These are phyloP conservation scores for Hapsidospora chrysogenum DNA, from an alignment of 495 filamentous ascomycete species.

Conservation along the genomic window DNA sequence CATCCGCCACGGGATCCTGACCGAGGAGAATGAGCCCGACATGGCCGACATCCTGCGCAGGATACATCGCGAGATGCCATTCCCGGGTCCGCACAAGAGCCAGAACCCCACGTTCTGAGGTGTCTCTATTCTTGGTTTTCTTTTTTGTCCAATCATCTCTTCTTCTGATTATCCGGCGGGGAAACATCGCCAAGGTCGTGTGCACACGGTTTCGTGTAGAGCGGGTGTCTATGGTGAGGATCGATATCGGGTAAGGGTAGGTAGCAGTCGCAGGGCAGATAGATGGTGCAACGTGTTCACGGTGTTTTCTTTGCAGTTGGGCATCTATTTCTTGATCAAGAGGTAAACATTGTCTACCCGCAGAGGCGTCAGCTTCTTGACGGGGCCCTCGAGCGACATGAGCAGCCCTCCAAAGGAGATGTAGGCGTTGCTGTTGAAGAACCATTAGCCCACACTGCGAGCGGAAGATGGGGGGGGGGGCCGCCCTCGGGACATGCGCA, in stretches of 20 bases:
- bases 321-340: slow-evolving; percentile 66
- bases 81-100: slow-evolving; percentile 46
- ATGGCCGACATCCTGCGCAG: slow-evolving; percentile 61
- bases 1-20: slow-evolving; percentile 68
- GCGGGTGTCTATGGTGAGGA: too few relatives aligned
- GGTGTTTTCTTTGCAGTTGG: background rate
- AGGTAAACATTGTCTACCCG: slow-evolving; percentile 88
- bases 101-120: too few relatives aligned
- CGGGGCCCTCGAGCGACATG: slow-evolving; percentile 80
- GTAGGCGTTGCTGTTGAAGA: slow-evolving; percentile 61
- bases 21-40: slow-evolving; percentile 63
- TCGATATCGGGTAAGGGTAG: too few relatives aligned
- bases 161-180: background rate
- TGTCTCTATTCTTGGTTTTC: too few relatives aligned
- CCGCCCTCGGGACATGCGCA: slow-evolving; percentile 23
- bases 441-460: slow-evolving; percentile 8
- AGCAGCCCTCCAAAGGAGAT: slow-evolving; percentile 84
- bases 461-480: background rate
- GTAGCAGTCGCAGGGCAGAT: too few relatives aligned
- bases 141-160: background rate
- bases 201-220: too few relatives aligned
- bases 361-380: slow-evolving; percentile 83
- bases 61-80: slow-evolving; percentile 66
- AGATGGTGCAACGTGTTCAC: too few relatives aligned
- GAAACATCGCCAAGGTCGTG: background rate